A percentile compares a stretch with the other conserved stretches of the same genome.
Conservation (phyloP, 176 grass and related monocot genomes). For the Oryza nivara region DNA sequence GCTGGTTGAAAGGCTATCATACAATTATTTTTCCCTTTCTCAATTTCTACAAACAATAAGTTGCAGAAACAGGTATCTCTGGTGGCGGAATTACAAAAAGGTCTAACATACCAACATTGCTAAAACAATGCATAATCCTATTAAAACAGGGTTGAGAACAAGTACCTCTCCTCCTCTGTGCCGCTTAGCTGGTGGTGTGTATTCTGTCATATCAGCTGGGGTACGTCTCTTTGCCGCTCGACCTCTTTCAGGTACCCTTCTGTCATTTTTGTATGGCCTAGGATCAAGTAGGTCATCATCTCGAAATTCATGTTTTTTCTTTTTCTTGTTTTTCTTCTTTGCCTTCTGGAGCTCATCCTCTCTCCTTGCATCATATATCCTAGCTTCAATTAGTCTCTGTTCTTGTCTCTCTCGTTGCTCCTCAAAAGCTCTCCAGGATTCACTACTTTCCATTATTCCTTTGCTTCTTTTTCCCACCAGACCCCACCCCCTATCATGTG, state of each 20-base stretch:
- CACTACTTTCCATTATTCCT: slow-evolving; percentile 40
- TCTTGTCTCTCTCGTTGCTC: slow-evolving; percentile 60
- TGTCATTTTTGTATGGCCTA: slow-evolving; percentile 85
- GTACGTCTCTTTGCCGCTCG: slow-evolving; percentile 56
- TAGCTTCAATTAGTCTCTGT: slow-evolving; percentile 64
- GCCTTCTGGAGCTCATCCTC: slow-evolving; percentile 75
- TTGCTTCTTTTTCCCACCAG: slow-evolving; percentile 59
- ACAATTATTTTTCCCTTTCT: not conserved
- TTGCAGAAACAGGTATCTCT: not conserved
- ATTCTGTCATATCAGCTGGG: slow-evolving; percentile 56
- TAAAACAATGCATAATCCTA: slow-evolving; percentile 26
- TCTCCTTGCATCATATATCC: slow-evolving; percentile 57
- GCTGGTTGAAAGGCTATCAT: not conserved
- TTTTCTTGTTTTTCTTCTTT: slow-evolving; percentile 97
- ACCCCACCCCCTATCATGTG: slow-evolving; percentile 43
- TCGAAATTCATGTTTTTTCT: slow-evolving; percentile 87
- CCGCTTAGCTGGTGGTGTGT: slow-evolving; percentile 61
- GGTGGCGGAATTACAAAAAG: not conserved
- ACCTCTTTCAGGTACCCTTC: slow-evolving; percentile 73
- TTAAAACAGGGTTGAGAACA: slow-evolving; percentile 25
- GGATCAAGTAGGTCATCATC: slow-evolving; percentile 85
- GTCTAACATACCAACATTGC: slow-evolving; percentile 8
- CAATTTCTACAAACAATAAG: not conserved
- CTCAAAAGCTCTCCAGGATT: slow-evolving; percentile 61
- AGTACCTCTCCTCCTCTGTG: slow-evolving; percentile 92